Evolutionary conservation across 495 filamentous ascomycete species (phyloP), one percentile per base, ranked within the genome.

Genomic region (Aspergillus olivimuriae): DNA sequence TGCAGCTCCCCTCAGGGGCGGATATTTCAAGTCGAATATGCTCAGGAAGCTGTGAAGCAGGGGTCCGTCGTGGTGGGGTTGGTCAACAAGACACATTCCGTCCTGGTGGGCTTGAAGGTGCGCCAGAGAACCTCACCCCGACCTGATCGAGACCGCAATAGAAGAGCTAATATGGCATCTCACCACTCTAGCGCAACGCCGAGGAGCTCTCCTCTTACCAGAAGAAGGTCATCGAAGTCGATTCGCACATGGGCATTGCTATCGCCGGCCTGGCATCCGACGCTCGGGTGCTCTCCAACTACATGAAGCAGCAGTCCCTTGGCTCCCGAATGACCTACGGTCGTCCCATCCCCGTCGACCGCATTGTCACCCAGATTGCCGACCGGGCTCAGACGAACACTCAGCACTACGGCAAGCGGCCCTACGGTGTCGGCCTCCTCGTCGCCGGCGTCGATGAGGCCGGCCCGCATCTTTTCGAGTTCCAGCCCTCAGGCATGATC

Each of bases 161-260:
- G n/a, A n/a, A 34, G 11, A 15, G 33, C 33, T 34, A 18, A 34
- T 14, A 18, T 10, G 15, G 7, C 2, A 11, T n/a, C 18, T 19
- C 6, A 34, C 28, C 20, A 17, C 2, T 30, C 8, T 60, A 98
- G 92, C 82, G 92, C 63, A 96, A 97, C 56, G 92, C 92, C 59
- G 92, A 98, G 83, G 92, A 98, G 69, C 86, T 98, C 48, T 96
- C 94, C 43, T 97, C 94, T 35, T 98, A 98, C 75, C 92, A 98
- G 71, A 96, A 95, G 77, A 98, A 98, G 75, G 81, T 98, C 60
- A 96, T 98, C 70, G 82, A 80, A 57, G 86, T 98, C 71, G 92
- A 98, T 69, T 82, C 86, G 55, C 94, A 98, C 71, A 84, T 92
- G 57, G 92, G 89, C 53, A 79, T 97, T 62, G 88, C 91, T 55